Percentiles rank a stretch among this genome's conserved stretches.
Conservation (phyloP, 352 stramenopile genomes). For the Globisporangium middletonii region DNA sequence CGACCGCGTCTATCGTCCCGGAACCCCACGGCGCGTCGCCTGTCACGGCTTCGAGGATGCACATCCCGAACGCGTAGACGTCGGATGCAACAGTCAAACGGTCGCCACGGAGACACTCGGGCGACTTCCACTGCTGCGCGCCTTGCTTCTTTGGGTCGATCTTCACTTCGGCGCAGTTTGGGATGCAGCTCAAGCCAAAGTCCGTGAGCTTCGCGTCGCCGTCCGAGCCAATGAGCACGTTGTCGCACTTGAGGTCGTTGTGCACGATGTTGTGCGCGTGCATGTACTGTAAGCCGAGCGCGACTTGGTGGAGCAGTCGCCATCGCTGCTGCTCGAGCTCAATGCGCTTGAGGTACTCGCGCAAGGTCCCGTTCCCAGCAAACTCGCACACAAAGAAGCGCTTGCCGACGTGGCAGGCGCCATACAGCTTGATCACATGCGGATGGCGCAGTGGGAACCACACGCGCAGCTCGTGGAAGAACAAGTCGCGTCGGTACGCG, state of each 20-base stretch:
- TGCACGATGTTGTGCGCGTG: conserved; percentile 7
- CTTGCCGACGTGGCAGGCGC: conserved; percentile 7
- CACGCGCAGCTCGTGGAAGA: conserved; percentile 4
- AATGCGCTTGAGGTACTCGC: background rate
- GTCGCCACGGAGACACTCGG: conserved; percentile 2
- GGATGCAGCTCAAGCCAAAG: conserved; percentile 18
- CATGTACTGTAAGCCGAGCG: conserved; percentile 30
- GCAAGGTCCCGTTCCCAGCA: background rate
- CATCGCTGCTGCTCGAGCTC: background rate
- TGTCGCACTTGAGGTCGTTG: conserved; percentile 8
- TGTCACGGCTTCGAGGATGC: conserved; percentile 15
- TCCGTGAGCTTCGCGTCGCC: conserved; percentile 16
- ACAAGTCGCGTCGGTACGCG: background rate
- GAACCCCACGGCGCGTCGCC: conserved; percentile 10
- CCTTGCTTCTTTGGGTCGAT: background rate
- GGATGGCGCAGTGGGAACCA: conserved; percentile 4
- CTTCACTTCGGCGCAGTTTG: conserved; percentile 1
- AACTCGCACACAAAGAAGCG: conserved; percentile 10
- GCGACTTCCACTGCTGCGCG: conserved; percentile 16
- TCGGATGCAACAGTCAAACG: conserved; percentile 11
- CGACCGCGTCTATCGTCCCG: background rate
- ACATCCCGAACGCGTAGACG: conserved; percentile 21
- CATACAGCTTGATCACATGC: conserved; percentile 4
- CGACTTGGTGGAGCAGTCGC: conserved; percentile 6
- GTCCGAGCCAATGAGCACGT: conserved; percentile 31